A percentile compares a stretch with the other conserved stretches of the same genome.
These are phyloP conservation scores for Tylopilus vinaceipallidus DNA, from an alignment of 768 basidiomycete genomes.

Conservation along the genomic window DNA sequence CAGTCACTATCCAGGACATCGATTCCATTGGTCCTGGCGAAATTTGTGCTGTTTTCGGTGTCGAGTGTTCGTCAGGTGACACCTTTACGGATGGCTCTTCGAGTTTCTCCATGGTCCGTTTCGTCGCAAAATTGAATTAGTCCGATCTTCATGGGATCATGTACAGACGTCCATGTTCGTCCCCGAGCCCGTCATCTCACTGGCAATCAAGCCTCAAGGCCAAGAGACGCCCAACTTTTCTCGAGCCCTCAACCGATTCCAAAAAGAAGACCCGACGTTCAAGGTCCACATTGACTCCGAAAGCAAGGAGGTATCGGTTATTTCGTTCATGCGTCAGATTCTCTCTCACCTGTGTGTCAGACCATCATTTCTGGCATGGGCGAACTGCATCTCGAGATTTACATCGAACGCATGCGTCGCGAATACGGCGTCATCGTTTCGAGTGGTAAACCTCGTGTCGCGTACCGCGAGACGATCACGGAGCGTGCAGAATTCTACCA, in stretches of 20 bases:
- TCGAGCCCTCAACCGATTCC: constrained; percentile 93
- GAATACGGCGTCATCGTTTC: constrained; percentile 94
- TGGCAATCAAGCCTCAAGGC: constrained; percentile 89
- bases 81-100: constrained; percentile 95
- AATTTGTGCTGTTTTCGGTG: constrained; percentile 99
- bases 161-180: constrained; percentile 94
- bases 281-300: constrained; percentile 93
- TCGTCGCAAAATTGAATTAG: background rate
- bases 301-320: constrained; percentile 75
- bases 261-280: constrained; percentile 99
- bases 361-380: constrained; percentile 99
- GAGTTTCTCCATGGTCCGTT: constrained; percentile 85
- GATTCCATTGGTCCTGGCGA: constrained; percentile 94
- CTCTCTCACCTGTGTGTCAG: constrained; percentile 37
- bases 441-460: constrained; percentile 95
- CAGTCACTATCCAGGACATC: constrained; percentile 67
- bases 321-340: background rate
- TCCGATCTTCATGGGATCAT: constrained; percentile 1
- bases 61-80: constrained; percentile 97
- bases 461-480: constrained; percentile 94
- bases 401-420: constrained; percentile 97
- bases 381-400: constrained; percentile 97
- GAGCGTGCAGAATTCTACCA: constrained; percentile 79
- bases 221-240: constrained; percentile 96
- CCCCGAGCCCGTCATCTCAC: constrained; percentile 96